These are phyloP conservation scores for Cryptosporidium andersoni DNA, from an alignment of 169 alveolate species.

Conservation along the genomic window DNA sequence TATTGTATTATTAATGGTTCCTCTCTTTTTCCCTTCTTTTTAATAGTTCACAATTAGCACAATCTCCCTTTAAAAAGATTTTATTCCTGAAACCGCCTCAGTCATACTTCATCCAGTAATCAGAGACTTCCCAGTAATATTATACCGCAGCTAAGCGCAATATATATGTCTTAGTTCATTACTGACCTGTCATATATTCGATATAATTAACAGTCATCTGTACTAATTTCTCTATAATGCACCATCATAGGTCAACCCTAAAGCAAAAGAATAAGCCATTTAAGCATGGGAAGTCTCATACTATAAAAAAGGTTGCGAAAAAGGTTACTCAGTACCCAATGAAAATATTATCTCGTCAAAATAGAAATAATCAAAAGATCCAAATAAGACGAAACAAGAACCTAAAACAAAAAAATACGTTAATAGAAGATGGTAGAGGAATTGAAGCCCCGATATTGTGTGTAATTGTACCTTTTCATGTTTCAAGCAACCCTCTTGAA, in stretches of 20 bases:
- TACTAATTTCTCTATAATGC: slow-evolving; percentile 3
- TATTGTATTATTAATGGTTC: too few species aligned
- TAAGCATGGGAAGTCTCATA: slow-evolving; percentile 16
- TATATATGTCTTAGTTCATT: slow-evolving; percentile 1
- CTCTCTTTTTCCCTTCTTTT: too few species aligned
- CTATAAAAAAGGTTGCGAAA: neutral
- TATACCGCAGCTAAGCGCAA: neutral
- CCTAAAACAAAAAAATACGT: neutral
- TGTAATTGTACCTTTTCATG: slow-evolving; percentile 46
- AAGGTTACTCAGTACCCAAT: neutral
- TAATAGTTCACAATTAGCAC: too few species aligned
- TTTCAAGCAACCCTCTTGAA: slow-evolving; percentile 9
- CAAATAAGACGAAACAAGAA: slow-evolving; percentile 37
- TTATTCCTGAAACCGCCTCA: too few species aligned
- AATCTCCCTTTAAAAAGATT: too few species aligned
- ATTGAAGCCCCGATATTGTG: slow-evolving; percentile 38
- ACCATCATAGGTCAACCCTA: slow-evolving; percentile 29
- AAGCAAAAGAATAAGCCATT: slow-evolving; percentile 59
- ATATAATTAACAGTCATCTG: slow-evolving; percentile 8
- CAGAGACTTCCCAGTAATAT: too few species aligned
- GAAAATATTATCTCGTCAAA: slow-evolving; percentile 1
- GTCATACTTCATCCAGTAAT: too few species aligned
- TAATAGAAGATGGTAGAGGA: neutral
- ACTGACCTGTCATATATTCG: neutral
- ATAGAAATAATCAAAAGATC: slow-evolving; percentile 53